These are phyloP conservation scores for Elongisporangium senticosum DNA, from an alignment of 352 stramenopile species.

Conservation along the genomic window DNA sequence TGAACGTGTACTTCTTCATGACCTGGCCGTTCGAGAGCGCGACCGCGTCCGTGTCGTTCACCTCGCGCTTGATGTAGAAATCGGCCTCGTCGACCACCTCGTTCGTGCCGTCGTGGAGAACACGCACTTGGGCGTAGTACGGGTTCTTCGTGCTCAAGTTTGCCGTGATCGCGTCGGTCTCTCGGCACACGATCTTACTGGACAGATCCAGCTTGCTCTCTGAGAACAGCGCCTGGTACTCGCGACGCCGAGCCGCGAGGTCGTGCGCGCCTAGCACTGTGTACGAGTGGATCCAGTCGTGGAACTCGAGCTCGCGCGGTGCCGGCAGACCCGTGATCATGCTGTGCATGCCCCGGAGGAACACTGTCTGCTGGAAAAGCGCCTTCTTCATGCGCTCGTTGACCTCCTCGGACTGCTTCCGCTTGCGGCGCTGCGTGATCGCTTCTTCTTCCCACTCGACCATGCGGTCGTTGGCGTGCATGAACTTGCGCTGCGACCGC, in stretches of 20 bases:
- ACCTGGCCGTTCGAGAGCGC: slow-evolving; percentile 30
- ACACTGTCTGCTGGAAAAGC: slow-evolving; percentile 64
- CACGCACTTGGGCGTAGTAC: slow-evolving; percentile 31
- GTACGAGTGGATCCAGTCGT: slow-evolving; percentile 76
- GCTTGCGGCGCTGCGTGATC: slow-evolving; percentile 57
- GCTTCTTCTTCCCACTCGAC: slow-evolving; percentile 53
- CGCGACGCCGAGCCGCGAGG: slow-evolving; percentile 19
- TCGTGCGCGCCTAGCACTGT: slow-evolving; percentile 36
- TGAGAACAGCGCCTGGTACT: slow-evolving; percentile 44
- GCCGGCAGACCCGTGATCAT: slow-evolving; percentile 36
- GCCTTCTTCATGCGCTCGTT: slow-evolving; percentile 58
- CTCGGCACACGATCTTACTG: slow-evolving; percentile 40
- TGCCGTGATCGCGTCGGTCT: slow-evolving; percentile 33
- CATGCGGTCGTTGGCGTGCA: slow-evolving; percentile 39
- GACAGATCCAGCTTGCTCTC: slow-evolving; percentile 60
- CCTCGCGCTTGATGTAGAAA: slow-evolving; percentile 27
- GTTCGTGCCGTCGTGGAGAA: slow-evolving; percentile 53
- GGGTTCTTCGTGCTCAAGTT: slow-evolving; percentile 17
- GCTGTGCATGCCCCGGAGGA: slow-evolving; percentile 42
- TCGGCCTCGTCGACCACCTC: slow-evolving; percentile 24
- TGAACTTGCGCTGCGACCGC: slow-evolving; percentile 31
- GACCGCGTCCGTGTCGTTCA: slow-evolving; percentile 16
- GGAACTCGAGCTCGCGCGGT: slow-evolving; percentile 52
- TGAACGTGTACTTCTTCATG: slow-evolving; percentile 60
- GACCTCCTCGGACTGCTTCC: slow-evolving; percentile 42